Evolutionary conservation across 352 stramenopile species (phyloP).

Genomic region (Pythium vanterpoolii): DNA sequence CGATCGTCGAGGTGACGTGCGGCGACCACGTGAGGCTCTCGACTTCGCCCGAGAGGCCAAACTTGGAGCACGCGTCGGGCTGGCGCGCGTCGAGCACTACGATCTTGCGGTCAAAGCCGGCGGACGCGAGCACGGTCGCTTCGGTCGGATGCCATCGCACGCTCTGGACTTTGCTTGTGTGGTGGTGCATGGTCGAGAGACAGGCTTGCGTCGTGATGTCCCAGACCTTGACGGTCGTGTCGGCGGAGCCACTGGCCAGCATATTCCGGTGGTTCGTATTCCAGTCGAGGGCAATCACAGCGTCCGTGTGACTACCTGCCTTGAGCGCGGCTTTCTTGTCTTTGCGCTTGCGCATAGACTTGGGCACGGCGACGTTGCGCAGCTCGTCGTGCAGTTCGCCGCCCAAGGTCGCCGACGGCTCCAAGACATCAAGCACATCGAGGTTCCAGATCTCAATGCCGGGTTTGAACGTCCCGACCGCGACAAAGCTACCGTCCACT

Average conservation of each 20-base stretch:
- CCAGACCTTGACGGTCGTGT: slow-evolving; percentile 98
- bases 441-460: slow-evolving; percentile 99
- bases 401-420: slow-evolving; percentile 94
- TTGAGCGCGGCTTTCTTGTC: slow-evolving; percentile 73
- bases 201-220: slow-evolving; percentile 91
- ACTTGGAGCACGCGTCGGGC: slow-evolving; percentile 76
- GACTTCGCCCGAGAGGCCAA: slow-evolving; percentile 81
- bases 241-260: slow-evolving; percentile 96
- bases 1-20: slow-evolving; percentile 90
- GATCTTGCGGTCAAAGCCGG: slow-evolving; percentile 93
- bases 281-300: slow-evolving; percentile 98
- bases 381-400: slow-evolving; percentile 88
- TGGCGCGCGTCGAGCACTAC: slow-evolving; percentile 93
- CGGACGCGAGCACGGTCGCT: slow-evolving; percentile 94
- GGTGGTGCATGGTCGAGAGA: slow-evolving; percentile 96
- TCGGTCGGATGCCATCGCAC: slow-evolving; percentile 96
- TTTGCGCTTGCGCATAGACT: slow-evolving; percentile 69
- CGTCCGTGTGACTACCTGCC: slow-evolving; percentile 95
- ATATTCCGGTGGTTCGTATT: slow-evolving; percentile 96
- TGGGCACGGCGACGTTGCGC: slow-evolving; percentile 75
- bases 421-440: slow-evolving; percentile 98
- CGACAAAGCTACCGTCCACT: slow-evolving; percentile 95
- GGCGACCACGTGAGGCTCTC: slow-evolving; percentile 94
- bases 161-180: slow-evolving; percentile 98
- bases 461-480: slow-evolving; percentile 98